phyloP scores from a whole-genome alignment of 768 basidiomycete species.

The Kwoniella dejecticola region DNA sequence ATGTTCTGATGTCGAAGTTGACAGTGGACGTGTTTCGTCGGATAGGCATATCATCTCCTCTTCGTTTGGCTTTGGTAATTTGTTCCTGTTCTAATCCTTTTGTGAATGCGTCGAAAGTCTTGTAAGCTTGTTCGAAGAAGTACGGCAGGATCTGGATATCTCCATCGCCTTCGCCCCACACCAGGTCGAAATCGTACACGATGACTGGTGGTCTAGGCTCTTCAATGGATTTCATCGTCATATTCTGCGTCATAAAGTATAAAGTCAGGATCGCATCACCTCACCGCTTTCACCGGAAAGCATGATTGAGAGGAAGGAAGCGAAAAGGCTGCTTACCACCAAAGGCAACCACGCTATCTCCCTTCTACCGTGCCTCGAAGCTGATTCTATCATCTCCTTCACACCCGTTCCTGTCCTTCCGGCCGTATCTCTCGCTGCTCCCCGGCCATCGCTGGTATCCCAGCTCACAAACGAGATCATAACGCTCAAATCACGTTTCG shows the following conservation, averaged over 20 bases:
- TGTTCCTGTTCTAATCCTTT: slow-evolving; percentile 40
- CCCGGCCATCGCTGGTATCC: slow-evolving; percentile 30
- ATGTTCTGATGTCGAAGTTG: neutral
- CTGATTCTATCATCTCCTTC: slow-evolving; percentile 34
- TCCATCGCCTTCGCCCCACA: slow-evolving; percentile 42
- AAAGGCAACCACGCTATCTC: slow-evolving; percentile 39
- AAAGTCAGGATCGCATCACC: too few relatives aligned
- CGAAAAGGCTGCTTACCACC: slow-evolving; percentile 41
- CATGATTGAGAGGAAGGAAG: neutral
- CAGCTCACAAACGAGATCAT: slow-evolving; percentile 29
- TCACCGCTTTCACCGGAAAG: too few relatives aligned
- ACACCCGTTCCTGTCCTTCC: slow-evolving; percentile 24
- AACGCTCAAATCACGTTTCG: slow-evolving; percentile 33
- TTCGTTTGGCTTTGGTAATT: slow-evolving; percentile 21
- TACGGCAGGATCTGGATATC: slow-evolving; percentile 41
- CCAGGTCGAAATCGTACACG: slow-evolving; percentile 43
- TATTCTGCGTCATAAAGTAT: slow-evolving; percentile 18
- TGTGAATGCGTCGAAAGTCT: slow-evolving; percentile 34
- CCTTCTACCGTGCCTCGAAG: slow-evolving; percentile 26
- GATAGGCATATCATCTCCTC: slow-evolving; percentile 15
- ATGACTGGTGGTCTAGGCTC: slow-evolving; percentile 27
- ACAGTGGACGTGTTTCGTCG: neutral
- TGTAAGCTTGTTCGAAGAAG: slow-evolving; percentile 38
- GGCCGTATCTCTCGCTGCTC: slow-evolving; percentile 25
- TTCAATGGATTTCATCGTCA: slow-evolving; percentile 46